Conservation (phyloP, 2,329 filamentous ascomycete genomes). For the Calonectria honghensis region DNA sequence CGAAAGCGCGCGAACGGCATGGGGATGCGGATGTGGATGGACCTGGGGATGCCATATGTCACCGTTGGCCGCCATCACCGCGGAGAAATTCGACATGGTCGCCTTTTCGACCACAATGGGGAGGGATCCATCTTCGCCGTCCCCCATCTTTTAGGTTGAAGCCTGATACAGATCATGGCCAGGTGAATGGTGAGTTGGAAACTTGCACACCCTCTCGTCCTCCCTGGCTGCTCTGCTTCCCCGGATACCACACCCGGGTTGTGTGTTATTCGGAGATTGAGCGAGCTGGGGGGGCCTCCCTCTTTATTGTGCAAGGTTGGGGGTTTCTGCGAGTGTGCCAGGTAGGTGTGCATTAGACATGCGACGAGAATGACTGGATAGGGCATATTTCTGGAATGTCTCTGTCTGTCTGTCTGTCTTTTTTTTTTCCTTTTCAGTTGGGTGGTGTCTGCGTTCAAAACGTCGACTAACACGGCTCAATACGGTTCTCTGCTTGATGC, state of each 20-base stretch:
- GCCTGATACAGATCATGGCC: constrained; percentile 15
- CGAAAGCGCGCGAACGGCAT: constrained; percentile 37
- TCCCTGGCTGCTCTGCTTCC: constrained; percentile 21
- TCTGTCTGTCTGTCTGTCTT: background rate
- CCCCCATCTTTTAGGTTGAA: constrained; percentile 34
- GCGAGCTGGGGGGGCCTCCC: constrained; percentile 31
- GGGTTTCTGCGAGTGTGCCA: constrained; percentile 17
- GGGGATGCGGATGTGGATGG: constrained; percentile 36
- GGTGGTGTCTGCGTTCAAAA: constrained; percentile 7
- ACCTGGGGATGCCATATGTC: constrained; percentile 39
- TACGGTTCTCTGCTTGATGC: constrained; percentile 35
- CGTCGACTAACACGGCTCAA: constrained; percentile 33
- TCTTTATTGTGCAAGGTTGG: constrained; percentile 12
- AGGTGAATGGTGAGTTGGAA: constrained; percentile 5
- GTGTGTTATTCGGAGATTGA: constrained; percentile 40
- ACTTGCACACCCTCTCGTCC: constrained; percentile 7
- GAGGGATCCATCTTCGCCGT: constrained; percentile 35
- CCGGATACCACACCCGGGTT: constrained; percentile 36
- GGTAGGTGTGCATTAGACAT: constrained; percentile 20
- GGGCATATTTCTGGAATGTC: constrained; percentile 20
- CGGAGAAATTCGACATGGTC: constrained; percentile 41
- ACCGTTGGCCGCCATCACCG: constrained; percentile 37
- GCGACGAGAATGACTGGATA: constrained; percentile 23
- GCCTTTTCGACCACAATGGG: background rate
- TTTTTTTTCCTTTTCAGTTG: background rate